Percentiles rank a stretch among this genome's conserved stretches.
Evolutionary conservation across 352 stramenopile species (phyloP).

Genomic region (Phytopythium aichiense): DNA sequence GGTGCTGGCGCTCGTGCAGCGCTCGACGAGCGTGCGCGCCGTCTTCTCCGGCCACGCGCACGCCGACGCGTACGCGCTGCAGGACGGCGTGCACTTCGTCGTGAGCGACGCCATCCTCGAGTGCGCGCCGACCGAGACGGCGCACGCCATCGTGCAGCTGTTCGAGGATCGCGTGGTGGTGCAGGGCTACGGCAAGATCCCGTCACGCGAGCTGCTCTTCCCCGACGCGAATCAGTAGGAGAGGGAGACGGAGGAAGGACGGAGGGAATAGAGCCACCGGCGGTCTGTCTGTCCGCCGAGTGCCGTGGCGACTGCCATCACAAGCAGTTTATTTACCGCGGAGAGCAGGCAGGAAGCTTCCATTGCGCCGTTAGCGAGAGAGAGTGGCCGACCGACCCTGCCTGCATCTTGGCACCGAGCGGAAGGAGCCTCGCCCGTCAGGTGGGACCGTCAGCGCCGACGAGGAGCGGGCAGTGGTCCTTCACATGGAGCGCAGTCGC

Average conservation of each 20-base stretch:
- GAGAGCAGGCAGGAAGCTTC: not conserved
- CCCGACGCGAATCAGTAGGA: not conserved
- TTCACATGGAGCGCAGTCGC: not conserved
- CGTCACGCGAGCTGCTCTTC: constrained; percentile 48
- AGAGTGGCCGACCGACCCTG: not conserved
- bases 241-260: not conserved
- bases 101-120: constrained; percentile 70
- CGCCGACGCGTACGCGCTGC: constrained; percentile 42
- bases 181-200: constrained; percentile 57
- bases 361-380: constrained; percentile 1
- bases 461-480: not conserved
- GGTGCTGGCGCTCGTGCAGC: constrained; percentile 44
- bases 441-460: not conserved
- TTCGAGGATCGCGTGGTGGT: constrained; percentile 47
- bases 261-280: not conserved
- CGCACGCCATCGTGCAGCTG: constrained; percentile 61
- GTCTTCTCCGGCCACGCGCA: constrained; percentile 78
- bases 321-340: not conserved
- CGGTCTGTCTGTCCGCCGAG: not conserved
- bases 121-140: constrained; percentile 47
- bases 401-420: not conserved
- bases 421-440: not conserved
- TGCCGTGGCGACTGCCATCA: not conserved
- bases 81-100: constrained; percentile 59
- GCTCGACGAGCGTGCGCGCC: constrained; percentile 40